Evolutionary conservation across 2,329 filamentous ascomycete genomes (phyloP), one percentile per base, ranked within the genome.

Genomic region (Colletotrichum echinochloae): DNA sequence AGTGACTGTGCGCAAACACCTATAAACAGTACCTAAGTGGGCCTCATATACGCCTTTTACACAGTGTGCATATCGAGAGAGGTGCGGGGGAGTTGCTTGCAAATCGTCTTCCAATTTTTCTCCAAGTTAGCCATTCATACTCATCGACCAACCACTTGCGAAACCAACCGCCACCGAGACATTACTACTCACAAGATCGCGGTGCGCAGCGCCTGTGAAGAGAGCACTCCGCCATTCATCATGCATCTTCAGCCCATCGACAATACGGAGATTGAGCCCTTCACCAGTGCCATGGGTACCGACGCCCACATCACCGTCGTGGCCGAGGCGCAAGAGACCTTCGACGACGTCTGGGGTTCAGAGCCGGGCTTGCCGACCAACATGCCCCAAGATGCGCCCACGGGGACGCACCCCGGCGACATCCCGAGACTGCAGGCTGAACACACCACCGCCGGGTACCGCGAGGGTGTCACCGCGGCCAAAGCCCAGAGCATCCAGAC

Each of bases 381-480:
- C 54, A 12, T 60, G 46, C 11, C 54, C 23, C 57, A 23, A 16
- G 64, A 62, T 39, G 41, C 63, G 14, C 54, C 62, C 20, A 28
- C 51, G 5, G 70, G 59, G 65, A 64, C 74, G 62, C 84, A 88
- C 64, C 84, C 83, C 39, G 88, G 84, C 77, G 94, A 97, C 75
- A 87, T 96, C 60, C 89, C 88, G 26, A 90, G 92, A 30, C 87
- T 97, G 20, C 90, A 92, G 75, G 87, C 89, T 51, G 90, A 92
- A 65, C 94, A 97, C 79, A 88, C 90, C 62, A 98, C 93, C 9
- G 91, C 93, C 48, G 96, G 96, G 26, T 98, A 98, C 81, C 91
- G 95, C 70, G 95, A 98, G 76, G 96, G 95, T 54, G 88, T 98
- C 63, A 87, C 91, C 0, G 84, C 84, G 3, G 92, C 92, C 39